These are phyloP conservation scores for Ustilago hordei DNA, from an alignment of 1,284 basidiomycete species.

Conservation along the genomic window DNA sequence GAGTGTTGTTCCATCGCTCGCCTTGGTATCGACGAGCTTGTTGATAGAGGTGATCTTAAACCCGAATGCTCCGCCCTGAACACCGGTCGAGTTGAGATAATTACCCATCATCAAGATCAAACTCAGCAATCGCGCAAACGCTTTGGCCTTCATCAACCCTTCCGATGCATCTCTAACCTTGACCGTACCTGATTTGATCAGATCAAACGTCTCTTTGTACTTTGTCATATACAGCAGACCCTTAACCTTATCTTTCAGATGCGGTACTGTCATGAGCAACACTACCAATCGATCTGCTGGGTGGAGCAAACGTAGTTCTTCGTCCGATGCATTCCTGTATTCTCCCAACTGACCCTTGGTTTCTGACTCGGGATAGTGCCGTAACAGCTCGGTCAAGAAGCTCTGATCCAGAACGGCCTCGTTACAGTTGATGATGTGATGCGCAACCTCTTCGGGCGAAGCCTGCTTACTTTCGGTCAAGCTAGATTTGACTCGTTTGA, in stretches of 20 bases:
- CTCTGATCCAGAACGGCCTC: conserved; percentile 66
- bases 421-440: conserved; percentile 68
- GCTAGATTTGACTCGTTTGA: conserved; percentile 38
- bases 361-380: conserved; percentile 68
- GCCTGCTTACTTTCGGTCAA: conserved; percentile 63
- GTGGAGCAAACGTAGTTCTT: conserved; percentile 88
- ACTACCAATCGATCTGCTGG: conserved; percentile 97
- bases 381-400: conserved; percentile 66
- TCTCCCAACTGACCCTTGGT: conserved; percentile 69
- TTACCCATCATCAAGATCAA: conserved; percentile 91
- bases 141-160: conserved; percentile 61
- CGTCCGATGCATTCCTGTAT: conserved; percentile 86
- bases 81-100: conserved; percentile 96
- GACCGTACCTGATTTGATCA: conserved; percentile 52
- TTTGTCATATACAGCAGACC: conserved; percentile 83
- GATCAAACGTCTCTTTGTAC: conserved; percentile 66
- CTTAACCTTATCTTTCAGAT: conserved; percentile 88
- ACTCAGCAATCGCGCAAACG: conserved; percentile 62
- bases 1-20: conserved; percentile 83
- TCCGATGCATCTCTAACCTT: conserved; percentile 63
- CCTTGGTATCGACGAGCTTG: conserved; percentile 98
- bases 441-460: conserved; percentile 68
- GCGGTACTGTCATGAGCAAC: conserved; percentile 92
- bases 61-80: conserved; percentile 96
- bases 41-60: conserved; percentile 98